Evolutionary conservation across 2,329 filamentous ascomycete genomes (phyloP).

Genomic region (Macrophomina phaseolina): DNA sequence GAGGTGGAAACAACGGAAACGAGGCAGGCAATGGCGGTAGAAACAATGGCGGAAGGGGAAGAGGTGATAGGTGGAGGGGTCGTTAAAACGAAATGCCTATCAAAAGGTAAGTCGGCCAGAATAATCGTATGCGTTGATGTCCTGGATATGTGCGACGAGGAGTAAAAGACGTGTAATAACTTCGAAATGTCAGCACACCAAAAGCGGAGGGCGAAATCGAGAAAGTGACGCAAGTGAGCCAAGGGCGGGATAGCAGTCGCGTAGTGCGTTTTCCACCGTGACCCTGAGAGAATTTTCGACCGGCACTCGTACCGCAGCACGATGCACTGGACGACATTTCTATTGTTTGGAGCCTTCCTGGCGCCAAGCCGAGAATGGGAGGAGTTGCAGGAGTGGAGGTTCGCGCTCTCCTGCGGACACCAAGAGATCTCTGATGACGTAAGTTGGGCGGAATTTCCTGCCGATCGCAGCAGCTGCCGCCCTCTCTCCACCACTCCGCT

Average conservation of each 20-base stretch:
- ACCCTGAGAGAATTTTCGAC: neutral
- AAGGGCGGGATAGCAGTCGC: no score
- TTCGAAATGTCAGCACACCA: no score
- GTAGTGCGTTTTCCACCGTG: neutral
- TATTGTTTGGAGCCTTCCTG: neutral
- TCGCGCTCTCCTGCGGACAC: neutral
- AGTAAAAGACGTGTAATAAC: no score
- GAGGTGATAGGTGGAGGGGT: neutral
- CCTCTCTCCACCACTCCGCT: constrained; percentile 12
- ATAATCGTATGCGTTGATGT: no score
- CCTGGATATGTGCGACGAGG: no score
- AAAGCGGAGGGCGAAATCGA: no score
- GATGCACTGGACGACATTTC: neutral
- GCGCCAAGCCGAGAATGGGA: neutral
- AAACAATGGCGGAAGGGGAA: neutral
- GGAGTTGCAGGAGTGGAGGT: neutral
- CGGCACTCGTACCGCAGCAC: neutral
- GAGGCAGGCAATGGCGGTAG: neutral
- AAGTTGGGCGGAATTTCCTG: neutral
- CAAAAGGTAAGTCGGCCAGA: no score
- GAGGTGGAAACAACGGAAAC: neutral
- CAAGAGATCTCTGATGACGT: constrained; percentile 2
- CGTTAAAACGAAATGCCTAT: no score
- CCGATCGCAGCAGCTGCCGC: constrained; percentile 7
- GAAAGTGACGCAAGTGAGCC: no score